These are phyloP conservation scores for Dryas octopetala DNA, from an alignment of 306 rosid genomes.

Conservation along the genomic window DNA sequence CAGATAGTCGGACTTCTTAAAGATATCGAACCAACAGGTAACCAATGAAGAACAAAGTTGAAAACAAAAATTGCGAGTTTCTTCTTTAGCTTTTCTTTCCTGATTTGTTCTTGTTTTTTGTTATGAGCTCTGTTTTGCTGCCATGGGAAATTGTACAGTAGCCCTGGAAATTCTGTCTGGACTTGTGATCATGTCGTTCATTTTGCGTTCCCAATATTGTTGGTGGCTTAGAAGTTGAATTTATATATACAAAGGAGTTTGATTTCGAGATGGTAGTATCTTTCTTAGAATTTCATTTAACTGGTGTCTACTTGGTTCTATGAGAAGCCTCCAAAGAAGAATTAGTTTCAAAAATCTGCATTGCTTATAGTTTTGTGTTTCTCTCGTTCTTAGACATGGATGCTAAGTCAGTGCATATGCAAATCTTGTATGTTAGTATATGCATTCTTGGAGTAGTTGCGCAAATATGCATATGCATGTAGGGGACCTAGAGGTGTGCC, in stretches of 20 bases:
- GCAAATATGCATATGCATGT: slow-evolving; percentile 6
- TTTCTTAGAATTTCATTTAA: slow-evolving; percentile 16
- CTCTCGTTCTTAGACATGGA: neutral
- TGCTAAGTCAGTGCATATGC: neutral
- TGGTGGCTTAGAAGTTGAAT: slow-evolving; percentile 36
- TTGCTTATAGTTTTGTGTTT: neutral
- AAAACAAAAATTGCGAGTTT: slow-evolving; percentile 15
- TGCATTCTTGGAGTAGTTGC: neutral
- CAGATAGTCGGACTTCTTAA: slow-evolving; percentile 97
- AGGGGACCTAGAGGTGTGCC: neutral
- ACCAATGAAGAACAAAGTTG: slow-evolving; percentile 32
- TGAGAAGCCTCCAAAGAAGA: neutral
- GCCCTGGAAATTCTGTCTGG: slow-evolving; percentile 37
- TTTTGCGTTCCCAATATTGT: slow-evolving; percentile 17
- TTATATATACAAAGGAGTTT: slow-evolving; percentile 36
- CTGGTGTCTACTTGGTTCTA: neutral
- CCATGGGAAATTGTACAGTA: slow-evolving; percentile 45
- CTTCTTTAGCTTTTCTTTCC: slow-evolving; percentile 15
- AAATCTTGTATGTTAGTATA: neutral
- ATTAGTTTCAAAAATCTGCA: neutral
- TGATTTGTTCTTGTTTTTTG: slow-evolving; percentile 20
- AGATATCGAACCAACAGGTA: slow-evolving; percentile 70
- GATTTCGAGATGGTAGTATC: slow-evolving; percentile 21
- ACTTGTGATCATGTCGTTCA: slow-evolving; percentile 26
- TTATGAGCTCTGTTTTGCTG: slow-evolving; percentile 31